Evolutionary conservation across 352 stramenopile genomes (phyloP).

Genomic region (Phytophthora aleatoria): DNA sequence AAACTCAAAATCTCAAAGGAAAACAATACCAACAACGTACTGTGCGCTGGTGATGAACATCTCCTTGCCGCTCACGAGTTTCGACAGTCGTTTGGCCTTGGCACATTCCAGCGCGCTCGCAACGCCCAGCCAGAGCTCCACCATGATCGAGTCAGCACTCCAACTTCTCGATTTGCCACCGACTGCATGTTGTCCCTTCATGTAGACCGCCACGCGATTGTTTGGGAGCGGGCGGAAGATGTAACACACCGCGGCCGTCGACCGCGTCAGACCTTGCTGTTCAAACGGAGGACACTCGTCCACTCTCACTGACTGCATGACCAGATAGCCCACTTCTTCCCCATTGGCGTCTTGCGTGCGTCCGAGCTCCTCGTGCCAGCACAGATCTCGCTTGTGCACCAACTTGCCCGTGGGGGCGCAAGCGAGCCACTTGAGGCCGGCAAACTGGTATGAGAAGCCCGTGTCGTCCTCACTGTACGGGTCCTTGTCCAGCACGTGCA

Average conservation of each 20-base stretch:
- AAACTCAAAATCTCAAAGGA: background rate
- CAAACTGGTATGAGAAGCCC: conserved; percentile 56
- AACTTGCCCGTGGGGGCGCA: conserved; percentile 50
- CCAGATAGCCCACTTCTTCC: conserved; percentile 61
- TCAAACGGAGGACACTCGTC: conserved; percentile 64
- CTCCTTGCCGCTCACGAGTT: conserved; percentile 56
- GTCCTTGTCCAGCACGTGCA: conserved; percentile 64
- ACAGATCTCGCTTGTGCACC: conserved; percentile 69
- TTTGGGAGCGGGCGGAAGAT: conserved; percentile 59
- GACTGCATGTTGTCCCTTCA: conserved; percentile 59
- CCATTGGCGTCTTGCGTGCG: conserved; percentile 52
- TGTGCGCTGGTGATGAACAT: conserved; percentile 51
- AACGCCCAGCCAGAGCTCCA: conserved; percentile 66
- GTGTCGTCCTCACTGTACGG: conserved; percentile 56
- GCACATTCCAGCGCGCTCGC: conserved; percentile 57
- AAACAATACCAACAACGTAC: conserved; percentile 29
- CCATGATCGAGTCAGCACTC: conserved; percentile 58
- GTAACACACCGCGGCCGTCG: conserved; percentile 63
- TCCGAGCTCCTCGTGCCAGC: conserved; percentile 68
- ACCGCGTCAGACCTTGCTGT: conserved; percentile 56
- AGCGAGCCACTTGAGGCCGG: conserved; percentile 68
- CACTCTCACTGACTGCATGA: conserved; percentile 62
- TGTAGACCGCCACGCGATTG: conserved; percentile 61
- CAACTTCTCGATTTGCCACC: conserved; percentile 64
- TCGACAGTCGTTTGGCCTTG: conserved; percentile 62